Base-by-base conservation (phyloP, 2,329 filamentous ascomycete genomes). In the Fusarium transvaalense region DNA sequence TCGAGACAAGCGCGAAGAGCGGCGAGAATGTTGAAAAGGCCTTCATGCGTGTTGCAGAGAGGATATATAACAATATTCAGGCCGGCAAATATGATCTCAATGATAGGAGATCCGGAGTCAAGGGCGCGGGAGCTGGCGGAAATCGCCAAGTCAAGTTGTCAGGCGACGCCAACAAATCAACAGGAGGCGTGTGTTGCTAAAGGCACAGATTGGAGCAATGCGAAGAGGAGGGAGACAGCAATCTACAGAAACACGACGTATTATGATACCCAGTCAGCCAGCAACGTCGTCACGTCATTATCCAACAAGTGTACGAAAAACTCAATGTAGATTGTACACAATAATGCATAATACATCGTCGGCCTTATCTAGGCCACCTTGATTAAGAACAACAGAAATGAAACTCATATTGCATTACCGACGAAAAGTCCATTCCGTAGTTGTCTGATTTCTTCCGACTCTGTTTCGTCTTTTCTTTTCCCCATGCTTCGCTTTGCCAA, bases 61-160 rank as follows among this genome's bases (percentile, higher is more conserved):
- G 94, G 79, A 98, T 99, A 82, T 97, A 97, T 77, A 90, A 95
- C 78, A 98, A 98, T 76, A 97, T 99, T 66, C 93, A 97, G 82
- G 93, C 93, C 2, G 96, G 96, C 13, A 93, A 89, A 77, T 98
- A 98, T 78, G 94, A 99, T 80, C 82, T 98, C 71, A 97, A 97
- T 77, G 95, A 98, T 79, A 87, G 95, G 76, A 88, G 94, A 76
- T 95, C 92, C 64, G 96, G 96, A 27, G 94, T 99, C 64, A 98
- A 97, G 80, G 90, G 91, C 55, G 79, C 90, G 69, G 79, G 86
- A 68, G 77, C 89, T 72, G 78, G 84, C 71, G 78, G 82, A 51
- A 78, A 75, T 59, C 76, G 79, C 66, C 80, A 84, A 62, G 81
- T 89, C 17, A 84, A 82, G 67, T 69, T 89, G 47, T 75, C 78